Evolutionary conservation across 2,329 filamentous ascomycete genomes (phyloP).

Genomic region (Aspergillus hortae): DNA sequence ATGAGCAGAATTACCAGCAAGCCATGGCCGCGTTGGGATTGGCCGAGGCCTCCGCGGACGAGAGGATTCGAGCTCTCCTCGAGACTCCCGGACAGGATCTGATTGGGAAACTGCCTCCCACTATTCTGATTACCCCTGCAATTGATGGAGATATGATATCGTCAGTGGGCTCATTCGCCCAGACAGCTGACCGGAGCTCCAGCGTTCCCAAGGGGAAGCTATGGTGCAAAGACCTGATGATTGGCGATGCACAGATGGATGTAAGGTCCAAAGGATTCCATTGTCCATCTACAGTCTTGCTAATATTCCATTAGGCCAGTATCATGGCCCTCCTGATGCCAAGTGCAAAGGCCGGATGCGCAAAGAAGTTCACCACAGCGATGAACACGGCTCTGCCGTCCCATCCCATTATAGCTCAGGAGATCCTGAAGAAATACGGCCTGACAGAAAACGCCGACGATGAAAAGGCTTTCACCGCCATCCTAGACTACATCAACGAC

Average conservation of each 20-base stretch:
- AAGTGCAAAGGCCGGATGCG: conserved; percentile 19
- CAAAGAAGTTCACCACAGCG: conserved; percentile 20
- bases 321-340: conserved; percentile 28
- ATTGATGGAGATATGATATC: conserved; percentile 44
- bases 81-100: conserved; percentile 41
- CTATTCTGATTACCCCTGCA: conserved; percentile 33
- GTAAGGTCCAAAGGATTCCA: conserved; percentile 23
- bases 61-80: conserved; percentile 42
- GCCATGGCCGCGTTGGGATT: conserved; percentile 41
- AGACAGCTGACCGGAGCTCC: conserved; percentile 19
- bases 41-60: conserved; percentile 31
- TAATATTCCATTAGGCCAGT: conserved; percentile 16
- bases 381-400: conserved; percentile 16
- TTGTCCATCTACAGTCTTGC: neutral
- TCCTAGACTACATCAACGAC: conserved; percentile 46
- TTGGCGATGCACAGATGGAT: conserved; percentile 49
- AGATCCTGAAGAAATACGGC: conserved; percentile 38
- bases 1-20: conserved; percentile 43
- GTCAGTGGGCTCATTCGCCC: conserved; percentile 19
- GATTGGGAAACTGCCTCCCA: conserved; percentile 37
- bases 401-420: conserved; percentile 22
- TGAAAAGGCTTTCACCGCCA: conserved; percentile 34
- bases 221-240: conserved; percentile 47
- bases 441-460: conserved; percentile 38
- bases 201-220: conserved; percentile 37